Conservation (phyloP, 352 stramenopile species). For the Phytophthora sansomeana region DNA sequence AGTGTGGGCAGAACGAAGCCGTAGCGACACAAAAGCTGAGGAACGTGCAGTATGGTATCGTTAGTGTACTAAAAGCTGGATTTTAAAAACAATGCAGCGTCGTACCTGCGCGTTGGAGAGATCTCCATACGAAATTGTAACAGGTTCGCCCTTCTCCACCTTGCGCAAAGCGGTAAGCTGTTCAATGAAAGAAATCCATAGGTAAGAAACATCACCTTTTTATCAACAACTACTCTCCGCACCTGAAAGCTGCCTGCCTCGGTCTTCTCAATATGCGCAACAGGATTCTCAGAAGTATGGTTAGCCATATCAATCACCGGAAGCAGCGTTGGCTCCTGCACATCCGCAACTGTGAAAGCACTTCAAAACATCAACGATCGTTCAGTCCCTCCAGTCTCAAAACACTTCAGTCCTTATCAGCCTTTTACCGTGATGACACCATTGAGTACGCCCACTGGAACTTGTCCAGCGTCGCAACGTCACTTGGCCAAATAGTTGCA, state of each 20-base stretch:
- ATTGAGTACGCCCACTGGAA: conserved; percentile 78
- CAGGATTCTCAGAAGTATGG: conserved; percentile 51
- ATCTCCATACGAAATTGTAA: conserved; percentile 79
- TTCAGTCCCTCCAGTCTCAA: background rate
- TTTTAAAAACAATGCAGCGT: background rate
- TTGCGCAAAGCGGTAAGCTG: conserved; percentile 60
- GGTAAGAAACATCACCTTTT: conserved; percentile 5
- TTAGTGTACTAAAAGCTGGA: background rate
- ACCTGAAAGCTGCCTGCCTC: conserved; percentile 60
- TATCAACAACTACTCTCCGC: background rate
- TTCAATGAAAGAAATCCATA: conserved; percentile 1
- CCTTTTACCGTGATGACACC: conserved; percentile 65
- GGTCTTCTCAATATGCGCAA: conserved; percentile 58
- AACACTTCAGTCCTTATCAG: background rate
- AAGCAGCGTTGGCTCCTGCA: conserved; percentile 62
- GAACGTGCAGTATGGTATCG: background rate
- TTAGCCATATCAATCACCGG: conserved; percentile 87
- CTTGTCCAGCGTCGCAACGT: conserved; percentile 43
- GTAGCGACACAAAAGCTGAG: conserved; percentile 71
- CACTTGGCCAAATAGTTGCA: conserved; percentile 45
- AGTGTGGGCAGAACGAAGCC: conserved; percentile 63
- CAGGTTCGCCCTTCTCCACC: conserved; percentile 50
- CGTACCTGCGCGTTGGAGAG: conserved; percentile 77
- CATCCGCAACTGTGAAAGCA: conserved; percentile 50
- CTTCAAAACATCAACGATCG: conserved; percentile 26